Evolutionary conservation across 2,329 filamentous ascomycete species (phyloP).

Genomic region (Nigrospora oryzae): DNA sequence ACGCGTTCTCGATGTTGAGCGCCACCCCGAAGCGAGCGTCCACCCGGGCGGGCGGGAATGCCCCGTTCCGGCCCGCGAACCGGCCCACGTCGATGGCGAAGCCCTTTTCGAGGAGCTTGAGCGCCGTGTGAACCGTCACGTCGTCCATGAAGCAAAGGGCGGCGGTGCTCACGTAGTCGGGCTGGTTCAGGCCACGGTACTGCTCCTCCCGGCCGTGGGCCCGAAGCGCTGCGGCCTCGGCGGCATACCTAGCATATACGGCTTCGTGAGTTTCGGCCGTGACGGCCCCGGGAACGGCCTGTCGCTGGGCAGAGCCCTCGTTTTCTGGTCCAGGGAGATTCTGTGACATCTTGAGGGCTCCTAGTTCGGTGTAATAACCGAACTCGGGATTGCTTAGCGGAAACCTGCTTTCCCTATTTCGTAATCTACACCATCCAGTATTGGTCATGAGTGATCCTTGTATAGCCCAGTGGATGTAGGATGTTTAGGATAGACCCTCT

Average conservation of each 20-base stretch:
- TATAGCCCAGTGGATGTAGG: no score
- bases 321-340: no score
- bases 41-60: background rate
- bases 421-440: no score
- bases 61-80: background rate
- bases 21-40: background rate
- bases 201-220: background rate
- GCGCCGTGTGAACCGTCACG: background rate
- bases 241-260: background rate
- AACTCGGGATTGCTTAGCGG: no score
- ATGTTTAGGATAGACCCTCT: no score
- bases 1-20: background rate
- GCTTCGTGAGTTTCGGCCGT: background rate
- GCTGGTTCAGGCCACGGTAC: background rate
- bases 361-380: no score
- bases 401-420: no score
- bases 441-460: no score
- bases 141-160: background rate
- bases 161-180: background rate
- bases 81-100: background rate
- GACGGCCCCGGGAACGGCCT: no score
- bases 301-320: no score
- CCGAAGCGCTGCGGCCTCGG: background rate
- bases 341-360: no score
- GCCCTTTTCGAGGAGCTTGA: background rate